These are phyloP conservation scores for Tylopilus cervinicoccineus DNA, from an alignment of 768 basidiomycete species.

Conservation along the genomic window DNA sequence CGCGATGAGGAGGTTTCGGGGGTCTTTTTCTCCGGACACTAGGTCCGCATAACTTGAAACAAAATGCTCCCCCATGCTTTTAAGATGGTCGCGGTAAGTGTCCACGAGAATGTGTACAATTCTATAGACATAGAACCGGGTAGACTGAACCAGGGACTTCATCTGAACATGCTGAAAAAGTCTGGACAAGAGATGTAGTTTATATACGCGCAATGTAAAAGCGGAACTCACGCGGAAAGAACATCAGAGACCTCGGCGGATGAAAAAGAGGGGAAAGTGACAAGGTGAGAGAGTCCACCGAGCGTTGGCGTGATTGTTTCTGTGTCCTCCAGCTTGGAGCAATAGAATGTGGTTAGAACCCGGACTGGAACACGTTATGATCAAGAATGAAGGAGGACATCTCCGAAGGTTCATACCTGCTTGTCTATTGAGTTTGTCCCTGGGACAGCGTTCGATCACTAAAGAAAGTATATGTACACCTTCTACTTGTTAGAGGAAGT, in stretches of 20 bases:
- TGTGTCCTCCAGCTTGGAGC: constrained; percentile 80
- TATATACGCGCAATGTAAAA: neutral
- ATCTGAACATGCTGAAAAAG: constrained; percentile 77
- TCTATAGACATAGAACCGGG: constrained; percentile 74
- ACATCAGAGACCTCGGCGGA: constrained; percentile 61
- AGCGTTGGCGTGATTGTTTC: constrained; percentile 82
- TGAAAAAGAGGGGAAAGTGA: constrained; percentile 57
- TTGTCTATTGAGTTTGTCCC: constrained; percentile 68
- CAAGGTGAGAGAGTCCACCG: constrained; percentile 67
- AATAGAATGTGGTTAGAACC: constrained; percentile 79
- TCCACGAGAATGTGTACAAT: constrained; percentile 66
- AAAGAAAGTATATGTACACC: constrained; percentile 82
- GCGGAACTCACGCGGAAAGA: constrained; percentile 48
- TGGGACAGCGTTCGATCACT: constrained; percentile 59
- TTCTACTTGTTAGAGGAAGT: constrained; percentile 28
- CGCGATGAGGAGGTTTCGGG: constrained; percentile 84
- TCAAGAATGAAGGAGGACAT: neutral
- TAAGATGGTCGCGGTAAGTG: constrained; percentile 48
- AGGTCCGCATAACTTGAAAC: constrained; percentile 69
- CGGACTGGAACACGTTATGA: constrained; percentile 50
- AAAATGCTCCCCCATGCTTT: constrained; percentile 69
- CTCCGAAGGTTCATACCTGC: constrained; percentile 52
- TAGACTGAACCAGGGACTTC: constrained; percentile 76
- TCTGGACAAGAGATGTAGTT: constrained; percentile 36
- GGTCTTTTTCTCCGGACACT: constrained; percentile 97